A percentile compares a stretch with the other conserved stretches of the same genome.
phyloP scores from a whole-genome alignment of 345 rosid genomes.

The Citrus australasica region DNA sequence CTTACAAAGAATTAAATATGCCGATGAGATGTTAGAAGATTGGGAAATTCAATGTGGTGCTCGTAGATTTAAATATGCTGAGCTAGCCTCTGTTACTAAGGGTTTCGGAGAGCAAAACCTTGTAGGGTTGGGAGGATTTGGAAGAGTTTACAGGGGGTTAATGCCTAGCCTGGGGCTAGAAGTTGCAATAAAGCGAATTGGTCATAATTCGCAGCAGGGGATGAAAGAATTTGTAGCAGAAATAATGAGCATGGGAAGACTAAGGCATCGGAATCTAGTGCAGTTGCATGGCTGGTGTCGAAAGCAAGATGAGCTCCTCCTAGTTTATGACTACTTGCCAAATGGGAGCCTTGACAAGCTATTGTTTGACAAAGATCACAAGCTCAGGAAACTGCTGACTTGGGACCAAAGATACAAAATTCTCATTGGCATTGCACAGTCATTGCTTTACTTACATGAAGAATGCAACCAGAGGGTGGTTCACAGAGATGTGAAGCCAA shows the following conservation, averaged over 20 bases:
- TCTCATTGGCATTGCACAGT: conserved; percentile 26
- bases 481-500: conserved; percentile 38
- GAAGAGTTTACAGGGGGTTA: conserved; percentile 41
- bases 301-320: conserved; percentile 20
- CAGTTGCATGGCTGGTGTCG: conserved; percentile 35
- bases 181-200: conserved; percentile 30
- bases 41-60: conserved; percentile 57
- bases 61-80: conserved; percentile 44
- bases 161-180: conserved; percentile 15
- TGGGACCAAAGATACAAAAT: conserved; percentile 39
- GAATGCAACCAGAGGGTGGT: conserved; percentile 38
- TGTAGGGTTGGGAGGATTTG: conserved; percentile 54
- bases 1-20: conserved; percentile 13
- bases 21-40: conserved; percentile 29
- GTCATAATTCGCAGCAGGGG: conserved; percentile 32
- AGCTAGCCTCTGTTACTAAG: conserved; percentile 39
- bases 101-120: conserved; percentile 46
- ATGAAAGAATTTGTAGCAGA: conserved; percentile 38
- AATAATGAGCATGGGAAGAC: conserved; percentile 34
- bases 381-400: conserved; percentile 9
- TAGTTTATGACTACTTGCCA: conserved; percentile 35
- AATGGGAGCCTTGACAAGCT: conserved; percentile 40
- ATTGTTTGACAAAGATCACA: conserved; percentile 7
- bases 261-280: conserved; percentile 36
- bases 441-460: conserved; percentile 31